Evolutionary conservation across 768 basidiomycete genomes (phyloP).

Genomic region (Lactarius quietus): DNA sequence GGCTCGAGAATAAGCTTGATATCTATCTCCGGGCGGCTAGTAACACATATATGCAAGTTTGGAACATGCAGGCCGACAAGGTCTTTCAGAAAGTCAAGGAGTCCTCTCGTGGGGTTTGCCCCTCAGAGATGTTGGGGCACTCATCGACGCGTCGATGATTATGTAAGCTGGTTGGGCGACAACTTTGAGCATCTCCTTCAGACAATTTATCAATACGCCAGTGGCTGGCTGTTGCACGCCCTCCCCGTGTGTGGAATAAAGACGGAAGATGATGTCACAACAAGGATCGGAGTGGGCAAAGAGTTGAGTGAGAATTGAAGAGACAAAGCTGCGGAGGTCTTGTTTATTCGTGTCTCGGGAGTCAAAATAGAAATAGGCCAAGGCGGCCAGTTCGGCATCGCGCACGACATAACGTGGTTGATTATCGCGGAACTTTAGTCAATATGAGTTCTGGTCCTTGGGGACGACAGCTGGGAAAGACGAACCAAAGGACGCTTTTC

Average conservation of each 20-base stretch:
- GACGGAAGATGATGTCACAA: fast-evolving
- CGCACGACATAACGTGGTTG: background rate
- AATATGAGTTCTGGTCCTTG: background rate
- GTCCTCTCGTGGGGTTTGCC: background rate
- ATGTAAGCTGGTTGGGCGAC: background rate
- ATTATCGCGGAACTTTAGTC: background rate
- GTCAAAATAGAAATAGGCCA: background rate
- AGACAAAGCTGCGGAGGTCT: background rate
- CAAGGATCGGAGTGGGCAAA: background rate
- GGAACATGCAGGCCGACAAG: background rate
- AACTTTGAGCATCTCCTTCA: background rate
- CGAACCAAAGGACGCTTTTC: background rate
- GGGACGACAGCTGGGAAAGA: background rate
- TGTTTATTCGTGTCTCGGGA: background rate
- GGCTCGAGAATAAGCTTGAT: background rate
- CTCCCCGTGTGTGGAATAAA: background rate
- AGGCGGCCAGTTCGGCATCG: background rate
- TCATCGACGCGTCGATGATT: background rate
- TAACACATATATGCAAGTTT: background rate
- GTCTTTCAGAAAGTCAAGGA: background rate
- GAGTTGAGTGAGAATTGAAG: background rate
- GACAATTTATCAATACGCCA: fast-evolving
- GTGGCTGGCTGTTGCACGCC: background rate
- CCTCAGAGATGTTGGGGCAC: background rate
- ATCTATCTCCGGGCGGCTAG: background rate